Conservation (phyloP, 2,329 filamentous ascomycete species). For the Ascochyta lentis region DNA sequence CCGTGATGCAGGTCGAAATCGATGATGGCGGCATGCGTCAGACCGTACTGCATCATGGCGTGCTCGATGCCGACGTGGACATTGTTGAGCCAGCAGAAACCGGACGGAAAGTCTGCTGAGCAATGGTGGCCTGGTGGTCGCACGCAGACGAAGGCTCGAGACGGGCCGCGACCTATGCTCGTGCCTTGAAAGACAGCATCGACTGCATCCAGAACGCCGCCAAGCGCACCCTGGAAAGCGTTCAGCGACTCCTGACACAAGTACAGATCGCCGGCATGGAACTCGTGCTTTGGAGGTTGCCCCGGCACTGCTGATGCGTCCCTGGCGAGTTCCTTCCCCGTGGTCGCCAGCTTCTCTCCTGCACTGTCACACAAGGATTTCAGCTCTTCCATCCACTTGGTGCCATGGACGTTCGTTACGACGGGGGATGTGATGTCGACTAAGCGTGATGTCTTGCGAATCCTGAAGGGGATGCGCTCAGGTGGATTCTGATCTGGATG, state of each 20-base stretch:
- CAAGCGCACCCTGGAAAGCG: slow-evolving; percentile 88
- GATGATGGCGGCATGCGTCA: slow-evolving; percentile 85
- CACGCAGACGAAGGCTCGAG: slow-evolving; percentile 87
- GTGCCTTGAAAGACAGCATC: slow-evolving; percentile 76
- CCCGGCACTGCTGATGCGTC: slow-evolving; percentile 35
- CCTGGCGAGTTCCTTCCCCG: slow-evolving; percentile 78
- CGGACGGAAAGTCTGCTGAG: slow-evolving; percentile 85
- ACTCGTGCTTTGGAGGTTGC: slow-evolving; percentile 65
- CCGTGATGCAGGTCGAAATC: slow-evolving; percentile 53
- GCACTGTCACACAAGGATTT: slow-evolving; percentile 83
- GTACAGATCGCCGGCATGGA: slow-evolving; percentile 92
- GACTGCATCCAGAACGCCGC: slow-evolving; percentile 91
- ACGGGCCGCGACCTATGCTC: slow-evolving; percentile 60
- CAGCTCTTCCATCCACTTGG: slow-evolving; percentile 92
- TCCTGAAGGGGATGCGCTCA: slow-evolving; percentile 76
- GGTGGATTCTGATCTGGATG: slow-evolving; percentile 67
- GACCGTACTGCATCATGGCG: slow-evolving; percentile 78
- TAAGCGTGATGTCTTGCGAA: slow-evolving; percentile 77
- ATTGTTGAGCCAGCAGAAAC: slow-evolving; percentile 99
- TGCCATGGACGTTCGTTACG: slow-evolving; percentile 90
- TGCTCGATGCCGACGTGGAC: slow-evolving; percentile 97
- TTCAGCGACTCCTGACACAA: slow-evolving; percentile 84
- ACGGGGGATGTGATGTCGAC: slow-evolving; percentile 75
- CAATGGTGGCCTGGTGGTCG: slow-evolving; percentile 96
- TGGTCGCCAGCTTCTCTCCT: slow-evolving; percentile 76